These are phyloP conservation scores for Tarenaya hassleriana DNA, from an alignment of 345 rosid genomes.

Conservation along the genomic window DNA sequence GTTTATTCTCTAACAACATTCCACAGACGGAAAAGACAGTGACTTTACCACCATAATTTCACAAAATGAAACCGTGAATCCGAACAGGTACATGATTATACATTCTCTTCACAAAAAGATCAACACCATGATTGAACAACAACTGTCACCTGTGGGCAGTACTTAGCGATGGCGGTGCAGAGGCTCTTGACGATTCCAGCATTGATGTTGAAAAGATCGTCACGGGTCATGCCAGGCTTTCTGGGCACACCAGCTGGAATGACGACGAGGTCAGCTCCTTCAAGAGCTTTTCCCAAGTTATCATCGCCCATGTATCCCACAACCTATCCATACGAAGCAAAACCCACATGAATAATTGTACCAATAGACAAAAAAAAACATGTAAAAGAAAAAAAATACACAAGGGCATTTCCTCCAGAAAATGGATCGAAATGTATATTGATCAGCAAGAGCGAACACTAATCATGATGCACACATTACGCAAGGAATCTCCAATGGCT, in stretches of 20 bases:
- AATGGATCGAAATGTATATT: no score
- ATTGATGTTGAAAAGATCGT: constrained; percentile 64
- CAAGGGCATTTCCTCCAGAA: no score
- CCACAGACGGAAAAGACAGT: background rate
- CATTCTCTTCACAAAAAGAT: no score
- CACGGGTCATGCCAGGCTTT: constrained; percentile 79
- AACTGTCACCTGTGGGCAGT: constrained; percentile 44
- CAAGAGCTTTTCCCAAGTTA: constrained; percentile 33
- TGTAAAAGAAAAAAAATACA: no score
- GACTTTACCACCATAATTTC: background rate
- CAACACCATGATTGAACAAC: background rate
- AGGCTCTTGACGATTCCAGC: constrained; percentile 46
- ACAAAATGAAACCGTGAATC: no score
- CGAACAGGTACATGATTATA: background rate
- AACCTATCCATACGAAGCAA: constrained; percentile 20
- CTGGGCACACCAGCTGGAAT: constrained; percentile 77
- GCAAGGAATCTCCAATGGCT: no score
- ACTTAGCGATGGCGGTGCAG: constrained; percentile 48
- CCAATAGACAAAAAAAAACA: background rate
- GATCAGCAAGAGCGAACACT: no score
- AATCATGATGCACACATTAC: no score
- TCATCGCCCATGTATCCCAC: constrained; percentile 41
- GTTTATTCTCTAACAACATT: no score
- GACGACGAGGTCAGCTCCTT: constrained; percentile 56
- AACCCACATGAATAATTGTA: background rate